Evolutionary conservation across 2,329 filamentous ascomycete species (phyloP).

Genomic region (Dendrostoma leiphaemia): DNA sequence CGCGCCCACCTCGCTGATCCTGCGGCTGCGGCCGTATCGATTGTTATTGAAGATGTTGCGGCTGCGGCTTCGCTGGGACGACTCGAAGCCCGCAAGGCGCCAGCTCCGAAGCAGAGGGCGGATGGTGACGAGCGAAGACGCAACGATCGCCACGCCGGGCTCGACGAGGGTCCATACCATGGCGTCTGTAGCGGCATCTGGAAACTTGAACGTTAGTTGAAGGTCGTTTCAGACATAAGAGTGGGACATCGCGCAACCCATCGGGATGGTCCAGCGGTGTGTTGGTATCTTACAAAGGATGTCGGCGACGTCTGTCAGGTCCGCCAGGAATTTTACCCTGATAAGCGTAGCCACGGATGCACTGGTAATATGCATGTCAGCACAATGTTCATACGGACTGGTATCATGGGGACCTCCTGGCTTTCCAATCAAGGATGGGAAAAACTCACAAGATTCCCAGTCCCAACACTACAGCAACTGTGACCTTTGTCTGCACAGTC

Average conservation of each 20-base stretch:
- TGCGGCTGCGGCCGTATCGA: constrained; percentile 29
- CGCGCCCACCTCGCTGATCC: constrained; percentile 4
- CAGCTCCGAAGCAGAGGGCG: constrained; percentile 51
- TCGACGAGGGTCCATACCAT: constrained; percentile 59
- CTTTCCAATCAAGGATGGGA: neutral
- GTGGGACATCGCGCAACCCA: neutral
- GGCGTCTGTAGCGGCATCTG: constrained; percentile 48
- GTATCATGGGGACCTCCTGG: neutral
- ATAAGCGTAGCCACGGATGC: constrained; percentile 55
- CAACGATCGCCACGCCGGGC: constrained; percentile 53
- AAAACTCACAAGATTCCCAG: constrained; percentile 48
- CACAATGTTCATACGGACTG: neutral
- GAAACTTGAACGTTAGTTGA: neutral
- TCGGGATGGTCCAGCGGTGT: too few relatives aligned
- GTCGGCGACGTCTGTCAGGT: constrained; percentile 42
- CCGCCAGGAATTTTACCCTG: constrained; percentile 46
- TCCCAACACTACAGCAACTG: constrained; percentile 47
- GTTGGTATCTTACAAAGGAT: constrained; percentile 43
- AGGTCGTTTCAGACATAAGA: neutral
- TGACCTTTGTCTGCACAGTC: constrained; percentile 50
- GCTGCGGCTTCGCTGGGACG: constrained; percentile 33
- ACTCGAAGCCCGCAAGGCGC: constrained; percentile 45
- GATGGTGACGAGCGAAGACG: constrained; percentile 53
- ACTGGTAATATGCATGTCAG: constrained; percentile 26
- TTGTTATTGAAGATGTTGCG: constrained; percentile 29